phyloP scores from a whole-genome alignment of 2,329 filamentous ascomycete species.

The Diaporthe velutina region DNA sequence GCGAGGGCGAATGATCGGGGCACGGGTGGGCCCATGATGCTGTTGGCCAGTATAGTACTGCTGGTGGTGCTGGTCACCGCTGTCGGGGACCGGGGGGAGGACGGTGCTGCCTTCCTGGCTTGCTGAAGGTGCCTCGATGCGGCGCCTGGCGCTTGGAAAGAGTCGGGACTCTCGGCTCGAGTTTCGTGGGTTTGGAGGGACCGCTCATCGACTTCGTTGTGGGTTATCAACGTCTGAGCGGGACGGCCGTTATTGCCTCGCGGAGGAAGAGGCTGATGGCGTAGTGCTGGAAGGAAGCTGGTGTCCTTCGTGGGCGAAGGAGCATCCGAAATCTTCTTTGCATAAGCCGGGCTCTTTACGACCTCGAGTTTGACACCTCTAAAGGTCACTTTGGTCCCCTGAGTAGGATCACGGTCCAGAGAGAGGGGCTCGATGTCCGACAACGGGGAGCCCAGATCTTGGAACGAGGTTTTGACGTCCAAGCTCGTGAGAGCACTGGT shows the following conservation, averaged over 20 bases:
- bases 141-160: slow-evolving; percentile 44
- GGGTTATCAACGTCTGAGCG: slow-evolving; percentile 3
- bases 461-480: slow-evolving; percentile 35
- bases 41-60: slow-evolving; percentile 30
- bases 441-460: slow-evolving; percentile 24
- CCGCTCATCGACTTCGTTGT: slow-evolving; percentile 25
- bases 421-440: slow-evolving; percentile 33
- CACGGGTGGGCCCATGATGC: slow-evolving; percentile 32
- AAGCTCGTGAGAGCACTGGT: slow-evolving; percentile 43
- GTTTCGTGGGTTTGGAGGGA: background rate
- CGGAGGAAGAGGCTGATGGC: slow-evolving; percentile 13
- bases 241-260: slow-evolving; percentile 6
- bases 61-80: slow-evolving; percentile 29
- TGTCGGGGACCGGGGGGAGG: slow-evolving; percentile 43
- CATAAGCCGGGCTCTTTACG: slow-evolving; percentile 30
- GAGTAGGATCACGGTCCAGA: slow-evolving; percentile 6
- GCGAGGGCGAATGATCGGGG: slow-evolving; percentile 33
- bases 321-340: slow-evolving; percentile 11
- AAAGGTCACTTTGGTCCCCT: slow-evolving; percentile 12
- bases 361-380: slow-evolving; percentile 15
- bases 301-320: slow-evolving; percentile 22
- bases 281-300: slow-evolving; percentile 13
- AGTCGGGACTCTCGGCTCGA: slow-evolving; percentile 43
- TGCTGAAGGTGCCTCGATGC: slow-evolving; percentile 53
- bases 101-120: slow-evolving; percentile 49